A percentile compares a stretch with the other conserved stretches of the same genome.
These are phyloP conservation scores for Solanum neorickii DNA, from an alignment of 257 asterid species.

Conservation along the genomic window DNA sequence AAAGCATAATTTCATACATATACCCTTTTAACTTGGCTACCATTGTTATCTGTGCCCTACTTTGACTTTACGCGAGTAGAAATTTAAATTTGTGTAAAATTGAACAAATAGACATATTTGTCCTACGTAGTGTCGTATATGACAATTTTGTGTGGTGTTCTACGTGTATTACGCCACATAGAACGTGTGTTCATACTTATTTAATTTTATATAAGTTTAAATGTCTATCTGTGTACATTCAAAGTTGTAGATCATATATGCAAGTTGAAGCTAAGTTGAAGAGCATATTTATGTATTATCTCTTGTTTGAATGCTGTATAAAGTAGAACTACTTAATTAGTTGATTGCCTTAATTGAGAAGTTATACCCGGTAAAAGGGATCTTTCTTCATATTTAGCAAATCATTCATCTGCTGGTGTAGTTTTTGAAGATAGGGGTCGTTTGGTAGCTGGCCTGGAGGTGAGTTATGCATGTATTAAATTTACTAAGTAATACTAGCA, in stretches of 20 bases:
- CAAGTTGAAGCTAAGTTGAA: not conserved
- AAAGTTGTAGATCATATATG: not conserved
- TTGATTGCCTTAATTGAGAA: not conserved
- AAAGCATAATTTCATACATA: not conserved
- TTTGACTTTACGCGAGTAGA: not conserved
- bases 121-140: fast-evolving
- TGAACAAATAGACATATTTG: not conserved
- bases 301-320: not conserved
- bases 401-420: not conserved
- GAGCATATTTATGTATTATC: too few species aligned
- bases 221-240: not conserved
- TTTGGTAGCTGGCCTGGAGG: not conserved
- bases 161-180: not conserved
- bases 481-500: not conserved
- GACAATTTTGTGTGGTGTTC: not conserved
- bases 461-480: not conserved
- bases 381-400: not conserved
- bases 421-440: not conserved
- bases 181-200: not conserved
- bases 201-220: too few species aligned
- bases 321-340: not conserved
- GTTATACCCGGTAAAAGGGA: not conserved
- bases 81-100: too few species aligned
- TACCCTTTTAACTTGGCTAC: not conserved
- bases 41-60: fast-evolving